Evolutionary conservation across 2,329 filamentous ascomycete species (phyloP), one percentile per base, ranked within the genome.

Genomic region (Diplodia sapinea): DNA sequence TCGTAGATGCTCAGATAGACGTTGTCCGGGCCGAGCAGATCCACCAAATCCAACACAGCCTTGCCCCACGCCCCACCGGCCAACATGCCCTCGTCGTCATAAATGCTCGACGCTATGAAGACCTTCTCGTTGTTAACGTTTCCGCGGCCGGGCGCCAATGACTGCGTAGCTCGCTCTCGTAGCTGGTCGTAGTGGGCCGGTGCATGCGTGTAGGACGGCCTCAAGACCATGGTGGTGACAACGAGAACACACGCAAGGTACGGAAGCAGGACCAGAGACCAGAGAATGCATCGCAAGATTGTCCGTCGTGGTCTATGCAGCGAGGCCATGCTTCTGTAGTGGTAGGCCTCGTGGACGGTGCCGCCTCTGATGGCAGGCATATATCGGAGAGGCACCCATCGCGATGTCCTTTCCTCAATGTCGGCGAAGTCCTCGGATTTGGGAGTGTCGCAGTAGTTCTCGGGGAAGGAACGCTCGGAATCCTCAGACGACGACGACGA

Each of bases 1-100:
- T 91, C 90, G 75, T 92, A 93, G 38, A 93, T 86, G 76, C 89
- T 91, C 66, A 93, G 77, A 73, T 88, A 91, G 2, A 90, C 87
- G 72, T 92, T 90, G 43, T 89, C 81, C 15, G 84, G 83, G 0
- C 91, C 91, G 47, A 93, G 81, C 36, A 91, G 75, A 59, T 90
- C 82, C 38, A 93, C 84, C 65, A 93, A 77, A 23, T 87, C 80
- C 50, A 89, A 74, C 0, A 93, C 74, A 29, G 84, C 82, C 68
- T 83, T 75, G 0, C 88, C 89, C 90, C 90, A 93, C 33, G 81
- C 79, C 1, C 90, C 89, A 7, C 82, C 79, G 0, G 89, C 85
- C 23, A 93, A 79, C 2, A 83, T 79, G 1, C 88, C 89, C 7
- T 82, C 81, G 23, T 82, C 80, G 72, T 93, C 89, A 71, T 90